Conservation (phyloP, 257 asterid genomes). For the Paulownia fortunei region DNA sequence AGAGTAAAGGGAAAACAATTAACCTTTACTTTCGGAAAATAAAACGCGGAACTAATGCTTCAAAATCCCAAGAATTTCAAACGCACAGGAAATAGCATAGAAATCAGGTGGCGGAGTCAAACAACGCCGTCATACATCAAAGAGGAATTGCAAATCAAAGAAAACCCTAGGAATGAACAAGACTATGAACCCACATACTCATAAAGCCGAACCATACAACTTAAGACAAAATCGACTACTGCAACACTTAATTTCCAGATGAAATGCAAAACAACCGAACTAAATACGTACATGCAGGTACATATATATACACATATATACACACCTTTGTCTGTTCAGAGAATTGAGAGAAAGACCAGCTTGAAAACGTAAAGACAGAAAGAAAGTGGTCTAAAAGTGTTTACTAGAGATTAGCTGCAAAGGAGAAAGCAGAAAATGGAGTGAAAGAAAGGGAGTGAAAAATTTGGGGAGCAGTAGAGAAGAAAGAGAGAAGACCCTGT, state of each 20-base stretch:
- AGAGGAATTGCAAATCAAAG: slow-evolving; percentile 16
- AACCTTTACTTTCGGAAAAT: not conserved
- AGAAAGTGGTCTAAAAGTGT: not conserved
- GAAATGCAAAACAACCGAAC: not conserved
- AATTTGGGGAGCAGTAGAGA: slow-evolving; percentile 28
- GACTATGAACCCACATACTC: slow-evolving; percentile 10
- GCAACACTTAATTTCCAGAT: not conserved
- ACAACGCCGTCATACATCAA: not conserved
- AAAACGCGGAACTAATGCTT: not conserved
- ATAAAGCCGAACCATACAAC: not conserved
- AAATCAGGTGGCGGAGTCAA: not conserved
- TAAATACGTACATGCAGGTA: slow-evolving; percentile 19
- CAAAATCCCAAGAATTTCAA: not conserved
- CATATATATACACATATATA: no score
- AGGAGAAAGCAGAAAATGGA: slow-evolving; percentile 47
- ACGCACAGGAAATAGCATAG: not conserved
- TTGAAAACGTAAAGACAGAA: not conserved
- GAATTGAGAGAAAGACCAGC: slow-evolving; percentile 14
- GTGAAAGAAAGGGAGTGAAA: slow-evolving; percentile 40
- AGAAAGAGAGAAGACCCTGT: slow-evolving; percentile 41
- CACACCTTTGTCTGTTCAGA: slow-evolving; percentile 22
- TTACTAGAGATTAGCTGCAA: slow-evolving; percentile 7
- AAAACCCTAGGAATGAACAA: slow-evolving; percentile 32
- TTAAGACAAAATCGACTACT: not conserved
- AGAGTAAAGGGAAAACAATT: not conserved